Evolutionary conservation across 1,284 basidiomycete genomes (phyloP).

Genomic region (Neonothopanus nambi): DNA sequence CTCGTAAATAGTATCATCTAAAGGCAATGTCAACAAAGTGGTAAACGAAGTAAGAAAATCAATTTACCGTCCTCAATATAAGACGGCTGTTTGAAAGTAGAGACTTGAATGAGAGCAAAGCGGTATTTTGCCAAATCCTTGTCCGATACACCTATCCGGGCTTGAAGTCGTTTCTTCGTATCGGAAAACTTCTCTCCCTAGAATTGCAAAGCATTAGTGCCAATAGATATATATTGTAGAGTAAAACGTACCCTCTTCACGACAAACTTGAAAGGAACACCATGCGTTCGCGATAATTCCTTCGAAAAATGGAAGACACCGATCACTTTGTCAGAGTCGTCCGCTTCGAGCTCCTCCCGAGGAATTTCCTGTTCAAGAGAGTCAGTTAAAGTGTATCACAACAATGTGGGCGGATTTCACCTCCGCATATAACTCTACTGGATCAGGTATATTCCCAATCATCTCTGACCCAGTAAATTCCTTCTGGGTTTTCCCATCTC

Average conservation of each 20-base stretch:
- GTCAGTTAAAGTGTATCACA: conserved; percentile 16
- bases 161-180: conserved; percentile 93
- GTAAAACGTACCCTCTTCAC: conserved; percentile 77
- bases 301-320: conserved; percentile 98
- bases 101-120: conserved; percentile 89
- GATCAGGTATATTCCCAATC: conserved; percentile 96
- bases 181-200: conserved; percentile 92
- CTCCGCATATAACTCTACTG: conserved; percentile 95
- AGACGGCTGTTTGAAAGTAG: conserved; percentile 95
- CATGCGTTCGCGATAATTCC: conserved; percentile 90
- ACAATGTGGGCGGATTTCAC: conserved; percentile 38
- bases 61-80: conserved; percentile 89
- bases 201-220: conserved; percentile 1
- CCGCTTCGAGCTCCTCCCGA: conserved; percentile 86
- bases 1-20: conserved; percentile 93
- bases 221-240: conserved; percentile 8
- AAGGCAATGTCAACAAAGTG: conserved; percentile 12
- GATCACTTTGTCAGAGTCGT: conserved; percentile 92
- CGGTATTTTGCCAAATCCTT: conserved; percentile 96
- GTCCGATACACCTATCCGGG: conserved; percentile 87
- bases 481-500: conserved; percentile 87
- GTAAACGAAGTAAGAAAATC: conserved; percentile 4
- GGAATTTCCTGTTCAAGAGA: conserved; percentile 73
- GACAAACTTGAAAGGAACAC: conserved; percentile 97
- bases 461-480: conserved; percentile 93